These are phyloP conservation scores for Neurospora sp. DNA, from an alignment of 495 filamentous ascomycete genomes.

Conservation along the genomic window DNA sequence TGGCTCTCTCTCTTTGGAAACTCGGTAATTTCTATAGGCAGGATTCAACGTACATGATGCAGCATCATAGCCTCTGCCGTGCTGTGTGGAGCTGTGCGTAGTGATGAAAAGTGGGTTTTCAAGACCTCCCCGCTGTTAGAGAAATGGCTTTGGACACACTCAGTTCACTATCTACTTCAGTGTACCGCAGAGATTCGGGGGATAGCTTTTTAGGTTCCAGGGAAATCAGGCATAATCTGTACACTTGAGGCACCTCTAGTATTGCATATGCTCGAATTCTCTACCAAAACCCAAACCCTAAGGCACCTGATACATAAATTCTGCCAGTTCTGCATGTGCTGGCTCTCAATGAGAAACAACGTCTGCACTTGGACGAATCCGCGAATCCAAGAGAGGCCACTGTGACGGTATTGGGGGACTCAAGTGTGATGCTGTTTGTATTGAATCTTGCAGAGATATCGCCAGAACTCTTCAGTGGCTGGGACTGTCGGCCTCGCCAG, in stretches of 20 bases:
- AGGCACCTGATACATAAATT: no score
- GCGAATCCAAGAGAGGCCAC: background rate
- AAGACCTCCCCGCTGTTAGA: background rate
- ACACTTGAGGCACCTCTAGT: no score
- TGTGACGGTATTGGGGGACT: background rate
- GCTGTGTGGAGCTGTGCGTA: background rate
- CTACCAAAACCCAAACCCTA: no score
- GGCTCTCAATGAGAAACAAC: background rate
- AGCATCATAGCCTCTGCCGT: background rate
- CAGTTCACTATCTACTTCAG: background rate
- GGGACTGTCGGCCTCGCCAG: background rate
- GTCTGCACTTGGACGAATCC: background rate
- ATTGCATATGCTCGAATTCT: no score
- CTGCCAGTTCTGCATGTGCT: background rate
- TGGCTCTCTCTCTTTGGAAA: background rate
- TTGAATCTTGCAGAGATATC: background rate
- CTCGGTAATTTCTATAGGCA: background rate
- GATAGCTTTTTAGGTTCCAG: no score
- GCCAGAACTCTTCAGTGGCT: background rate
- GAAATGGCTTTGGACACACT: background rate
- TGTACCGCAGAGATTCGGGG: no score
- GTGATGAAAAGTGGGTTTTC: background rate
- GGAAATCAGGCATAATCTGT: no score
- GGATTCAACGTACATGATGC: background rate
- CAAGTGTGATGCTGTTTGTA: background rate